These are phyloP conservation scores for Tardiomyces depauwii DNA, from an alignment of 1,139 yeast genomes.

Conservation along the genomic window DNA sequence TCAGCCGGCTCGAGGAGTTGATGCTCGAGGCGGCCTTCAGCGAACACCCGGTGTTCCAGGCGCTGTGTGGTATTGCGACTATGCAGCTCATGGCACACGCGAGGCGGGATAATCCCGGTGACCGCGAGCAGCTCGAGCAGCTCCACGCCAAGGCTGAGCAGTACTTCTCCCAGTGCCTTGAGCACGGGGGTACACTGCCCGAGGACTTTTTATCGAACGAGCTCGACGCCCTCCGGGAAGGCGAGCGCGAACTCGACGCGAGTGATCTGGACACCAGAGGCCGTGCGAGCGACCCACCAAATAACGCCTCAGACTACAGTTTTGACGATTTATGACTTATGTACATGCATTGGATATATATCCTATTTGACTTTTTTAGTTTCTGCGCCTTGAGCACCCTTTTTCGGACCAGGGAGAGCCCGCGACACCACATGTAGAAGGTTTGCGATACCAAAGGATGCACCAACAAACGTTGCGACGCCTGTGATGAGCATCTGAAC, in stretches of 20 bases:
- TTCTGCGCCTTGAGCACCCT: too few species aligned
- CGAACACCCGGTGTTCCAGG: conserved; percentile 33
- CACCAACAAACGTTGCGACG: background rate
- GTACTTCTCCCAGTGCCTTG: conserved; percentile 25
- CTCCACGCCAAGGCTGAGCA: conserved; percentile 12
- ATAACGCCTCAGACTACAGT: too few species aligned
- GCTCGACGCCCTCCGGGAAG: background rate
- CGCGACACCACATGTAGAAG: background rate
- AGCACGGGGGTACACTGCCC: conserved; percentile 11
- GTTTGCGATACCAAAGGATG: background rate
- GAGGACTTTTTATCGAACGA: background rate
- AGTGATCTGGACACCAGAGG: too few species aligned
- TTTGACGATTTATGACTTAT: too few species aligned
- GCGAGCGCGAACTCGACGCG: background rate
- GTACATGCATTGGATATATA: too few species aligned
- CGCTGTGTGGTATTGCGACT: conserved; percentile 15
- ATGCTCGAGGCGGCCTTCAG: conserved; percentile 36
- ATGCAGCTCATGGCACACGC: conserved; percentile 13
- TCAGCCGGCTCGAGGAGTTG: conserved; percentile 28
- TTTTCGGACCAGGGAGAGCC: background rate
- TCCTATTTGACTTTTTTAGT: too few species aligned
- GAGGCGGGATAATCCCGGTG: conserved; percentile 1
- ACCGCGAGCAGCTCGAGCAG: background rate
- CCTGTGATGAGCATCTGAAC: conserved; percentile 2
- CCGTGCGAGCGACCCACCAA: too few species aligned